phyloP scores from a whole-genome alignment of 2,329 filamentous ascomycete species.

The Fusarium chaquense region DNA sequence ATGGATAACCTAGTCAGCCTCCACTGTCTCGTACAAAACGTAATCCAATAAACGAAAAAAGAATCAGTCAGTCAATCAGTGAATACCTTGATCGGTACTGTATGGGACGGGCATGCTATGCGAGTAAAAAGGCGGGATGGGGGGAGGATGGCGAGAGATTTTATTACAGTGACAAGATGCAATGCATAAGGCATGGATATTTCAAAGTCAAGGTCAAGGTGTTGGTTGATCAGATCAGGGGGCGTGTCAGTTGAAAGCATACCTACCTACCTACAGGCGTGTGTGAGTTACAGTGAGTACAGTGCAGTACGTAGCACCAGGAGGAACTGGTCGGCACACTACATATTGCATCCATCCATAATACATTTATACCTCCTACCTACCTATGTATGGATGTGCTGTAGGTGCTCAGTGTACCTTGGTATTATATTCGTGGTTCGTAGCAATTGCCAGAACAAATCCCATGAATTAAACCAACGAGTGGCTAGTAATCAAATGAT shows the following conservation, averaged over 20 bases:
- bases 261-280: background rate
- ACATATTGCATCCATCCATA: conserved; percentile 10
- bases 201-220: conserved; percentile 30
- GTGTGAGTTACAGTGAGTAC: conserved; percentile 14
- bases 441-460: background rate
- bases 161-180: conserved; percentile 29
- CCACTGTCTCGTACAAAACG: background rate
- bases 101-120: conserved; percentile 18
- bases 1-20: conserved; percentile 17
- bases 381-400: conserved; percentile 6
- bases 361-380: no score
- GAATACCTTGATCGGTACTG: background rate
- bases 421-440: conserved; percentile 5
- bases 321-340: conserved; percentile 26
- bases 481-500: background rate
- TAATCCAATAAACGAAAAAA: conserved; percentile 34
- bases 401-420: background rate
- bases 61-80: conserved; percentile 19
- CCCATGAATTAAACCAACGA: background rate
- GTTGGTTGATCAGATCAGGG: conserved; percentile 1
- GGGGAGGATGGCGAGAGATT: conserved; percentile 40
- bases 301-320: background rate
- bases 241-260: conserved; percentile 11
- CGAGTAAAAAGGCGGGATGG: conserved; percentile 39
- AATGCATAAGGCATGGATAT: conserved; percentile 25